Conservation (phyloP, 1,284 basidiomycete genomes). For the Pisolithus thermaeus region DNA sequence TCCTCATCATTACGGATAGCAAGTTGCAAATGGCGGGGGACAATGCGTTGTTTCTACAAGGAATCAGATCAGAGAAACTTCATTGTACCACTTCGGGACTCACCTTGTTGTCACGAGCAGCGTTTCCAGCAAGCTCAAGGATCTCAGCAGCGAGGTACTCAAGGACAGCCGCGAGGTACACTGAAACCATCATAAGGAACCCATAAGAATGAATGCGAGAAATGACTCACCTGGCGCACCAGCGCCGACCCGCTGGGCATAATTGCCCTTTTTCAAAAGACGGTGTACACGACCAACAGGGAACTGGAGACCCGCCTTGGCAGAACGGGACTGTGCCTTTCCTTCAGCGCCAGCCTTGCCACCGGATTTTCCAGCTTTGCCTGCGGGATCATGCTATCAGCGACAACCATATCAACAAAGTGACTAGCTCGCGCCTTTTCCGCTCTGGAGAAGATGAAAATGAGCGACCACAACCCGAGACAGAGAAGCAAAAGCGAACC, state of each 20-base stretch:
- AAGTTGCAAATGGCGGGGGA: constrained; percentile 85
- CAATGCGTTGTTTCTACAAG: constrained; percentile 79
- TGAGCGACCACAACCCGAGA: constrained; percentile 9
- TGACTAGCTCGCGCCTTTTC: constrained; percentile 37
- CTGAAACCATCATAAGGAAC: constrained; percentile 29
- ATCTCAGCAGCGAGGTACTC: constrained; percentile 88
- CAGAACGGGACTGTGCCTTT: constrained; percentile 72
- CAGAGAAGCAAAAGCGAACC: constrained; percentile 27
- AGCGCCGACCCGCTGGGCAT: constrained; percentile 73
- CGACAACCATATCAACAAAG: constrained; percentile 3
- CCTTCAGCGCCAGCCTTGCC: constrained; percentile 50
- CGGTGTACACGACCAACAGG: constrained; percentile 92
- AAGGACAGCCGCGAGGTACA: constrained; percentile 74
- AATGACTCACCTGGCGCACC: constrained; percentile 67
- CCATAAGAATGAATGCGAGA: background rate
- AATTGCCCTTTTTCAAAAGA: constrained; percentile 82
- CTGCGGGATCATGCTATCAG: constrained; percentile 12
- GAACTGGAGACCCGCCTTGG: constrained; percentile 71
- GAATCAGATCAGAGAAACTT: background rate
- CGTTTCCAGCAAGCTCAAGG: constrained; percentile 86
- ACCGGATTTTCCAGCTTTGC: constrained; percentile 56
- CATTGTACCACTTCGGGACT: background rate
- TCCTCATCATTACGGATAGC: constrained; percentile 88
- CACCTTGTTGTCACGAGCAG: constrained; percentile 75
- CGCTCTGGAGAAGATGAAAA: constrained; percentile 32